Base-by-base conservation (phyloP, 257 asterid species). In the Lavandula angustifolia region DNA sequence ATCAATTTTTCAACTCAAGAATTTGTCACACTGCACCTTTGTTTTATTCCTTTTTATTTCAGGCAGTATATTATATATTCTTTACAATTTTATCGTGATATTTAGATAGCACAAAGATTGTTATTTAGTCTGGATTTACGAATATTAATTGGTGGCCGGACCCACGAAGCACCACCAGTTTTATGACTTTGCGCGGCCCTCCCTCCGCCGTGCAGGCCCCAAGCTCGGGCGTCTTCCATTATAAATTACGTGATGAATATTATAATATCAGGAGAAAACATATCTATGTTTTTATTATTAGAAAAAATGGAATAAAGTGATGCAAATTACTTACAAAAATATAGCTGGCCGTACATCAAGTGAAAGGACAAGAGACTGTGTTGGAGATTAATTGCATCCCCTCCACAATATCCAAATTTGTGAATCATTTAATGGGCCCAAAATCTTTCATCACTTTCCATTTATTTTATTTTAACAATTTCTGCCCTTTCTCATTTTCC, bases 301-400 rank as follows among this genome's bases (percentile, higher is more conserved):
- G 4, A 57, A 18, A 57, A 12, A 37, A 62, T 16, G 13, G 60
- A 68, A 67, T 68, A 74, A 46, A 61, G 40, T 48, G 0, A 5
- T 37, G 3, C 42, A 22, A 37, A 57, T 57, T 37, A 56, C 31
- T 55, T 2, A 1, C 10, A 29, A 22, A 37, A 0, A 3, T 37
- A 37, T 37, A 1, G 8, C 2, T 76, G 78, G 48, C 73, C 78
- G 78, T 68, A 77, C 73, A 59, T 37, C 60, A 47, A 41, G 60
- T 73, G 76, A 77, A 73, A 69, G 82, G 82, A 73, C 79, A 3
- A 29, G 42, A 54, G 60, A 58, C 68, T 73, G 56, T 73, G 70
- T 69, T 60, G 57, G 62, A 49, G 57, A 40, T 55, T 72, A 27
- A 60, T 69, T 73, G 79, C 73, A 73, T 66, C 66, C 66, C 56